phyloP scores from a whole-genome alignment of 2,329 filamentous ascomycete genomes.

The Calonectria henricotiae region DNA sequence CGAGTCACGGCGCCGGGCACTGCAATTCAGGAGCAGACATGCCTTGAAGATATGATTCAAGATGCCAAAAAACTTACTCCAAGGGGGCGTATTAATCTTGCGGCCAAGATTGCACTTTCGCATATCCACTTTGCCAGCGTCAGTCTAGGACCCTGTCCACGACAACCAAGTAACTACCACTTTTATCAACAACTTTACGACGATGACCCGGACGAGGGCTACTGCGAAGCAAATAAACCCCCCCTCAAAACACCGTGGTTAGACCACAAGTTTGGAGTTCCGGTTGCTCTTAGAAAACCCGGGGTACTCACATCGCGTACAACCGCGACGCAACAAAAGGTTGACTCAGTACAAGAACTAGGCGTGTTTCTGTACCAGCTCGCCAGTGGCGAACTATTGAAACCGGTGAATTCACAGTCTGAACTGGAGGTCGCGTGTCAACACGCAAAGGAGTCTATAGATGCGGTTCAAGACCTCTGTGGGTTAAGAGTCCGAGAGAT shows the following conservation, averaged over 20 bases:
- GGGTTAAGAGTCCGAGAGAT: slow-evolving; percentile 11
- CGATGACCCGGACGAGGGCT: not conserved
- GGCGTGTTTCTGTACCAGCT: slow-evolving; percentile 13
- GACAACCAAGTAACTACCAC: slow-evolving; percentile 5
- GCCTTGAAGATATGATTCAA: slow-evolving; percentile 3
- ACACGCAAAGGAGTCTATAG: not conserved
- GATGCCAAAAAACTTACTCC: not conserved
- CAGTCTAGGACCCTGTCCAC: slow-evolving; percentile 1
- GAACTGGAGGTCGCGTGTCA: not conserved
- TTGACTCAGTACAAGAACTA: not conserved
- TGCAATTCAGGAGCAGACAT: not conserved
- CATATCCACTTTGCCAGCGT: slow-evolving; percentile 12
- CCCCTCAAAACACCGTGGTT: not conserved
- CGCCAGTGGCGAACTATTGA: not conserved
- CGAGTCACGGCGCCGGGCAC: slow-evolving; percentile 12
- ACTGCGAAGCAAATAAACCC: too few species aligned
- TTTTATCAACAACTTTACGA: slow-evolving; percentile 16
- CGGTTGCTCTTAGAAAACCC: not conserved
- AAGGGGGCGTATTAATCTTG: not conserved
- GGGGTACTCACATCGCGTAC: slow-evolving; percentile 1
- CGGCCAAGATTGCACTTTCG: not conserved
- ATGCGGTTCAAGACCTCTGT: not conserved
- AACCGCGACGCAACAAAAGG: slow-evolving; percentile 7
- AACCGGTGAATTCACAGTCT: not conserved
- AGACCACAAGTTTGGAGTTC: slow-evolving; percentile 9